Evolutionary conservation across 345 rosid species (phyloP).

Genomic region (Salix caprea): DNA sequence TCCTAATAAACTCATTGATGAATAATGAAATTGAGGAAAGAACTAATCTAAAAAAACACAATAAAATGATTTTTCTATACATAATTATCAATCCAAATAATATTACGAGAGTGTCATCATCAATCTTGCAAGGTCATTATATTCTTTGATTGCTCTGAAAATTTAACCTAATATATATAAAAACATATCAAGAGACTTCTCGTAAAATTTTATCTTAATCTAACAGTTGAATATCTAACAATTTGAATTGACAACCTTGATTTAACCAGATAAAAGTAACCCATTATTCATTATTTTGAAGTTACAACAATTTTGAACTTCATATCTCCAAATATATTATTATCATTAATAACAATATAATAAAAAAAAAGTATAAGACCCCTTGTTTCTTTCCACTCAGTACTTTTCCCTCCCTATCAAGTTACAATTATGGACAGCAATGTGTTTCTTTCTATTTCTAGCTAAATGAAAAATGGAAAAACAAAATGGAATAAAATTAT

Average conservation of each 20-base stretch:
- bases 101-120: no score
- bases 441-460: conserved; percentile 37
- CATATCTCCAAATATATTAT: background rate
- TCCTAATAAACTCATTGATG: no score
- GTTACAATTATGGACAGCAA: conserved; percentile 47
- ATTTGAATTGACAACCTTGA: no score
- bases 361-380: conserved; percentile 5
- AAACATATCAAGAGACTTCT: no score
- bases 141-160: no score
- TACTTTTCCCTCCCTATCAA: conserved; percentile 35
- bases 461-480: conserved; percentile 20
- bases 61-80: no score
- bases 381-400: conserved; percentile 26
- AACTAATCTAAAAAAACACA: no score
- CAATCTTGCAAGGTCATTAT: no score
- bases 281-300: background rate
- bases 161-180: no score
- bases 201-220: no score
- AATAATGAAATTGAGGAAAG: no score
- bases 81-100: no score
- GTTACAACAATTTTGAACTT: background rate
- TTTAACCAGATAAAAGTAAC: background rate
- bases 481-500: conserved; percentile 23
- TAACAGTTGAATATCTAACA: fast-evolving
- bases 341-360: background rate